phyloP scores from a whole-genome alignment of 73 alveolate species.

The Halteria grandinella region DNA sequence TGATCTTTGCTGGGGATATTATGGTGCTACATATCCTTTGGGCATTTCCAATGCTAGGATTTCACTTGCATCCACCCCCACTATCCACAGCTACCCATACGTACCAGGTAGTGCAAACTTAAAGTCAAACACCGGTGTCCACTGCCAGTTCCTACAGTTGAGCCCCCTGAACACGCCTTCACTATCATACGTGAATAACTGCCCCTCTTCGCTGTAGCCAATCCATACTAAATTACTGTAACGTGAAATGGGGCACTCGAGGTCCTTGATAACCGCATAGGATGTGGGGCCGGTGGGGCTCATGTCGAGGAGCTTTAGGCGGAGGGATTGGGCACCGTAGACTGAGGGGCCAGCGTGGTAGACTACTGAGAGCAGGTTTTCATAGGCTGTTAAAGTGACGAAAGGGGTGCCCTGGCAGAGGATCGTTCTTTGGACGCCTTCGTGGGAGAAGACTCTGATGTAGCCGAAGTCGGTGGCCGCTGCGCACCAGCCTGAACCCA shows the following conservation, averaged over 20 bases:
- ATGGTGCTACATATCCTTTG: conserved; percentile 37
- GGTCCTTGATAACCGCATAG: conserved; percentile 36
- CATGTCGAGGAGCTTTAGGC: conserved; percentile 52
- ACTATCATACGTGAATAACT: conserved; percentile 53
- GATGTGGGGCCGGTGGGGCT: not conserved
- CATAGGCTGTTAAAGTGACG: conserved; percentile 63
- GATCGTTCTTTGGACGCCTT: conserved; percentile 60
- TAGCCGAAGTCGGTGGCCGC: conserved; percentile 58
- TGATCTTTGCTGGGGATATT: conserved; percentile 33
- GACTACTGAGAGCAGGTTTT: conserved; percentile 53
- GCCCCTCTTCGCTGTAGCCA: conserved; percentile 72
- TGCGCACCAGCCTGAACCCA: conserved; percentile 61
- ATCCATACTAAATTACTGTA: conserved; percentile 46
- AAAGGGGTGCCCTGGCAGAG: conserved; percentile 48
- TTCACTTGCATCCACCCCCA: conserved; percentile 34
- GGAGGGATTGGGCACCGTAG: conserved; percentile 57
- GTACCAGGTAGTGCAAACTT: not conserved
- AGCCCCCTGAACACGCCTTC: conserved; percentile 52
- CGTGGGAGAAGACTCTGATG: conserved; percentile 58
- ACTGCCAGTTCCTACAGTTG: conserved; percentile 20
- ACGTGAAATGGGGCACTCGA: conserved; percentile 56
- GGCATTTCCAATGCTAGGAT: conserved; percentile 30
- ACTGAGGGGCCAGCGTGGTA: conserved; percentile 71
- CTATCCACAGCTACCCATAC: conserved; percentile 43
- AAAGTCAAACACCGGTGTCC: conserved; percentile 70